Evolutionary conservation across 306 rosid species (phyloP), one percentile per base, ranked within the genome.

Genomic region (Amphicarpaea edgeworthii): DNA sequence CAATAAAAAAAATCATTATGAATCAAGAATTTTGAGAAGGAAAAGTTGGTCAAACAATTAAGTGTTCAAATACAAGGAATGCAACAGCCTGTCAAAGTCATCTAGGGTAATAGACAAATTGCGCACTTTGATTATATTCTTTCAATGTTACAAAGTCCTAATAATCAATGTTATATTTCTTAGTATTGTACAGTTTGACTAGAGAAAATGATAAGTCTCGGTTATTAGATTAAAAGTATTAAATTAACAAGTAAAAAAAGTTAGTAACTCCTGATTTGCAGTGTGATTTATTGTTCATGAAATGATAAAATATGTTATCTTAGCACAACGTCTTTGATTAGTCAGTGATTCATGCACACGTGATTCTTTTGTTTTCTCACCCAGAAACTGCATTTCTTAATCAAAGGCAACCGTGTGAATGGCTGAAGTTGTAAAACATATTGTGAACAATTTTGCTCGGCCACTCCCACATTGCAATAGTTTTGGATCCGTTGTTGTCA

Each of bases 321-420:
- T 49, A 5, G 55, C 55, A 49, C 55, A 49, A n/a, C 10, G 21
- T 16, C 21, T 5, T 14, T 45, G 50, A 45, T 4, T 45, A 14
- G 58, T 51, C 58, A 51, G 58, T 20, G 59, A 54, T 55, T 12
- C 62, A 55, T 55, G 62, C 62, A 23, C 62, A 55, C 30, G 30
- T 21, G 60, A 20, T 53, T 53, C 60, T 19, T 34, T 51, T 55
- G 62, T 24, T 23, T 55, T 6, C 5, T 55, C 37, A 3, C 62
- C 34, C 28, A 20, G 30, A 53, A 51, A 53, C 14, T 20, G 30
- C 5, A 8, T 53, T 53, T 53, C 3, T 53, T 53, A 53, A 53
- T 20, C 30, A 53, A 20, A 53, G 60, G 30, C 28, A 53, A 21
- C 28, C 14, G 60, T 53, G 15, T 53, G 30, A 53, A 21, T 53